Conservation (phyloP, 306 rosid genomes). For the Dryas octopetala region DNA sequence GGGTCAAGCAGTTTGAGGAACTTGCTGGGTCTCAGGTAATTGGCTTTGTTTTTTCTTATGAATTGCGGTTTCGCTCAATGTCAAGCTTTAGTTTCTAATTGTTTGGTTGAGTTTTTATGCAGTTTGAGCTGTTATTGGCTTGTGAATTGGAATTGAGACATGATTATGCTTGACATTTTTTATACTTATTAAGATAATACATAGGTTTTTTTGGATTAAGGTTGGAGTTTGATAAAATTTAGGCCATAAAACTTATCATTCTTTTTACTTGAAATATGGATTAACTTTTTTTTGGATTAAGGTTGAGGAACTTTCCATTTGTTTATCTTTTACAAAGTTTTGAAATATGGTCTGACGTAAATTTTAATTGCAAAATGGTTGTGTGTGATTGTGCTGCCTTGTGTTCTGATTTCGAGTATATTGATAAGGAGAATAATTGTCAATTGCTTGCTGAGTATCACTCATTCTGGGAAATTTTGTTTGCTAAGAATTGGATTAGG, state of each 20-base stretch:
- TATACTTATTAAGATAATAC: neutral
- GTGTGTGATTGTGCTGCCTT: neutral
- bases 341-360: neutral
- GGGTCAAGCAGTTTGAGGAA: slow-evolving; percentile 94
- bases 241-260: neutral
- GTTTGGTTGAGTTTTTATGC: neutral
- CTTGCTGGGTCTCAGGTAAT: slow-evolving; percentile 78
- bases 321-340: neutral
- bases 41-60: neutral
- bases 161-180: neutral
- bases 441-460: neutral
- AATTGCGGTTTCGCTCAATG: slow-evolving; percentile 3
- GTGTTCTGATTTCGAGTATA: neutral
- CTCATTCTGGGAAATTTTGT: neutral
- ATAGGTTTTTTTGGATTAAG: neutral
- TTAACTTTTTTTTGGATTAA: no score
- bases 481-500: neutral
- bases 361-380: neutral
- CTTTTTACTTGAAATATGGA: neutral
- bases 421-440: neutral
- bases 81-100: neutral
- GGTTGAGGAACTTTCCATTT: neutral
- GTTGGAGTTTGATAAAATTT: neutral
- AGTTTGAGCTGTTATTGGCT: neutral
- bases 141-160: neutral